Evolutionary conservation across 2,329 filamentous ascomycete genomes (phyloP).

Genomic region (Phaeoacremonium minimum): DNA sequence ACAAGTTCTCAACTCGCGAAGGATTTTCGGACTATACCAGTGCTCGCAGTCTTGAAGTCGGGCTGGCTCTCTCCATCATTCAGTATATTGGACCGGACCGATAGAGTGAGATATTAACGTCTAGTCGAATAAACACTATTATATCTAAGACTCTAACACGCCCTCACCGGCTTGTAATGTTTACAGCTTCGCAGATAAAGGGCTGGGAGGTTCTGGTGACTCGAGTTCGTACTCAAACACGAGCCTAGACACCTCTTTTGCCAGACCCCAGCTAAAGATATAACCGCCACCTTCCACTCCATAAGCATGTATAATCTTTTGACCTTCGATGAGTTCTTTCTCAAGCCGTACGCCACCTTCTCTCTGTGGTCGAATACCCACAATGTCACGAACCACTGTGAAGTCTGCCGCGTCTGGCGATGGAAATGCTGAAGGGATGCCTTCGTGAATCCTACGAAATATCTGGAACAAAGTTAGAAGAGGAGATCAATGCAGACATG

Average conservation of each 20-base stretch:
- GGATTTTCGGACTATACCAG: too few relatives aligned
- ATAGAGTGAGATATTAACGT: too few relatives aligned
- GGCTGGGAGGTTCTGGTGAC: neutral
- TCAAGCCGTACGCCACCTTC: conserved; percentile 17
- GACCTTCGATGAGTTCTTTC: conserved; percentile 17
- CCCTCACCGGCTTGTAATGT: too few relatives aligned
- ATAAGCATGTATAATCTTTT: conserved; percentile 23
- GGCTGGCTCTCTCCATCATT: too few relatives aligned
- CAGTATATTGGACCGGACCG: too few relatives aligned
- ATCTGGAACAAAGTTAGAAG: conserved; percentile 10
- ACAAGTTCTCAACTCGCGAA: too few relatives aligned
- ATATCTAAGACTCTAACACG: too few relatives aligned
- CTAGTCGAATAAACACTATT: too few relatives aligned
- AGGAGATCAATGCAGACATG: neutral
- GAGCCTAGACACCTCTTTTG: neutral
- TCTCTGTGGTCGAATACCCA: conserved; percentile 16
- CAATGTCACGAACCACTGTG: conserved; percentile 17
- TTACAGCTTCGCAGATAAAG: neutral
- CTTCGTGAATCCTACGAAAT: conserved; percentile 13
- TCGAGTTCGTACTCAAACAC: neutral
- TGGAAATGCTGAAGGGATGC: conserved; percentile 14
- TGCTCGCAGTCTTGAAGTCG: too few relatives aligned
- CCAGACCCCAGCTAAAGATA: conserved; percentile 19
- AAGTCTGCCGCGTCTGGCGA: conserved; percentile 8
- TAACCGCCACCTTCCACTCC: conserved; percentile 16